These are phyloP conservation scores for Eucalyptus sp. DNA, from an alignment of 345 rosid genomes.

Conservation along the genomic window DNA sequence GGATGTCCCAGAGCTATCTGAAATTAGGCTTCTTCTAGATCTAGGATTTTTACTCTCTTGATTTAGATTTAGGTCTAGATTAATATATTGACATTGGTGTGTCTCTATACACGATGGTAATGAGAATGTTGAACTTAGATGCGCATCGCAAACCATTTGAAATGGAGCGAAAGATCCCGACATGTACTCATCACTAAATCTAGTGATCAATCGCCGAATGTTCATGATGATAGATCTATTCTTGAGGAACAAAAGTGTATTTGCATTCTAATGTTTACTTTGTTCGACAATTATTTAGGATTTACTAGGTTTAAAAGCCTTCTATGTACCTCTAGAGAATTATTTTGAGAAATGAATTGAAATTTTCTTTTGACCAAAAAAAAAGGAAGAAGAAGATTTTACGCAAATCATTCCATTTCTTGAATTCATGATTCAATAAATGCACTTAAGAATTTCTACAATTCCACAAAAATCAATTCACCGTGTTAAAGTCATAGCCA, in stretches of 20 bases:
- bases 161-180: accelerated
- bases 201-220: accelerated
- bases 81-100: too few species aligned
- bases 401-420: background rate
- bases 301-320: background rate
- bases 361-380: too few species aligned
- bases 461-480: background rate
- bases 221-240: too few species aligned
- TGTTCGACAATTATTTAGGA: background rate
- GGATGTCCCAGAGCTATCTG: background rate
- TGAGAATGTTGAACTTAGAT: too few species aligned
- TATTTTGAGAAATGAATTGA: too few species aligned
- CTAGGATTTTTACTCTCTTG: background rate
- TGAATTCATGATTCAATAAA: background rate
- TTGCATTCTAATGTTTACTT: background rate
- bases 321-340: too few species aligned
- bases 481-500: background rate
- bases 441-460: background rate
- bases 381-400: background rate
- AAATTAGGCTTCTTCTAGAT: too few species aligned
- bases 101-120: accelerated
- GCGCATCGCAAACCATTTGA: accelerated
- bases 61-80: too few species aligned
- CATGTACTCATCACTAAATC: background rate
- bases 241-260: too few species aligned